Percentiles rank a stretch among this genome's conserved stretches.
These are phyloP conservation scores for Globisporangium polare DNA, from an alignment of 352 stramenopile genomes.

Conservation along the genomic window DNA sequence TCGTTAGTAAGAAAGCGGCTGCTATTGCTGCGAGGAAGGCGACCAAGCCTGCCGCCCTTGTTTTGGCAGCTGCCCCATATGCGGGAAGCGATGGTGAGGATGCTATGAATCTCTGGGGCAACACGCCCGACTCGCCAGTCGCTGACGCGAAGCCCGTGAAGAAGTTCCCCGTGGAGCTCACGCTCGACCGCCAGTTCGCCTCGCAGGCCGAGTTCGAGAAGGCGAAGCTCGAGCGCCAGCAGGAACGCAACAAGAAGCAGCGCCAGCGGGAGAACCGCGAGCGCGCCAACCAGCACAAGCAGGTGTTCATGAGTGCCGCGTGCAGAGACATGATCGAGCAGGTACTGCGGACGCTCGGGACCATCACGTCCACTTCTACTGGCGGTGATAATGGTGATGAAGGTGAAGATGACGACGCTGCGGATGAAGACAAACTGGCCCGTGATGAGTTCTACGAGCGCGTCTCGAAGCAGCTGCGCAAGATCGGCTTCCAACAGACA, in stretches of 20 bases:
- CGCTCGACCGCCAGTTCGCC: slow-evolving; percentile 72
- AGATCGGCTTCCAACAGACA: slow-evolving; percentile 48
- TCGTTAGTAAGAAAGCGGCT: slow-evolving; percentile 9
- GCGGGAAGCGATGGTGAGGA: not conserved
- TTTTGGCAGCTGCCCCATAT: not conserved
- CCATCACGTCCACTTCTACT: slow-evolving; percentile 13
- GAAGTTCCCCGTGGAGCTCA: slow-evolving; percentile 33
- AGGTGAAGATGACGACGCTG: slow-evolving; percentile 4
- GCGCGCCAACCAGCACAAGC: slow-evolving; percentile 85
- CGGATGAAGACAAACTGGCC: slow-evolving; percentile 6
- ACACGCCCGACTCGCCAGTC: slow-evolving; percentile 10
- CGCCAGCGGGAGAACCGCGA: slow-evolving; percentile 89
- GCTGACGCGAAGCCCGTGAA: slow-evolving; percentile 13
- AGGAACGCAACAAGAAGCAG: slow-evolving; percentile 75
- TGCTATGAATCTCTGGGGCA: slow-evolving; percentile 43
- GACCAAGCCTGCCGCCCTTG: not conserved
- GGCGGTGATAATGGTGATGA: slow-evolving; percentile 12
- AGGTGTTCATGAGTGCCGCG: slow-evolving; percentile 89
- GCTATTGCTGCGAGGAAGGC: slow-evolving; percentile 1
- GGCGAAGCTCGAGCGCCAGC: slow-evolving; percentile 38
- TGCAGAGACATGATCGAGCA: slow-evolving; percentile 87
- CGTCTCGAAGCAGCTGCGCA: slow-evolving; percentile 30
- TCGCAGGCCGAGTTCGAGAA: slow-evolving; percentile 69
- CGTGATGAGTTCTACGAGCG: slow-evolving; percentile 22
- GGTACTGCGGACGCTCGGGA: slow-evolving; percentile 55